phyloP scores from a whole-genome alignment of 208 protist species.

The Trypanosoma boissoni region DNA sequence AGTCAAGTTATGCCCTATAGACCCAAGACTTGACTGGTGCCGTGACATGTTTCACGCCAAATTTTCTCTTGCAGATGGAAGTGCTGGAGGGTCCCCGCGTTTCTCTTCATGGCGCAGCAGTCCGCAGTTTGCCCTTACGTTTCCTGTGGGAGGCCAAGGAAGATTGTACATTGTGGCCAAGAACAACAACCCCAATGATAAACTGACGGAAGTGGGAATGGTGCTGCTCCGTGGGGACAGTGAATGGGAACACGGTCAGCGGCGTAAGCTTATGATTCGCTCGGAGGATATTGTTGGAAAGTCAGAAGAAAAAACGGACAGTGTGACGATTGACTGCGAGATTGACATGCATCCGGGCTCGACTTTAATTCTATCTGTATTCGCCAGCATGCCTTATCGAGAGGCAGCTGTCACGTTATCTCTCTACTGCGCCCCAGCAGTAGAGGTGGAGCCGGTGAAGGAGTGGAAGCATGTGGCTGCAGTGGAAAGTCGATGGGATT shows the following conservation, averaged over 20 bases:
- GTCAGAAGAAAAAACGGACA: constrained; percentile 32
- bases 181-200: constrained; percentile 44
- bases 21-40: constrained; percentile 73
- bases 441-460: constrained; percentile 54
- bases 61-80: constrained; percentile 47
- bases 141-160: constrained; percentile 71
- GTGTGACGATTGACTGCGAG: constrained; percentile 38
- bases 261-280: constrained; percentile 49
- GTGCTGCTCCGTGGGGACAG: constrained; percentile 48
- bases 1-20: constrained; percentile 53
- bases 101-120: constrained; percentile 88
- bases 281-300: constrained; percentile 50
- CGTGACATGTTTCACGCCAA: constrained; percentile 28
- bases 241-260: constrained; percentile 40
- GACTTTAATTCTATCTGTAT: constrained; percentile 73
- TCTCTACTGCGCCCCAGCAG: constrained; percentile 49
- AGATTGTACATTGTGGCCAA: constrained; percentile 51
- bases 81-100: constrained; percentile 58
- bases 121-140: constrained; percentile 70
- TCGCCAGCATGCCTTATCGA: constrained; percentile 66
- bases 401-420: constrained; percentile 63
- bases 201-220: constrained; percentile 59
- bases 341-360: constrained; percentile 38
- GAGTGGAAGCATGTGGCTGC: constrained; percentile 69
- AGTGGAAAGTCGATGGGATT: constrained; percentile 72